phyloP scores from a whole-genome alignment of 441 rosid genomes.

The Croton laevigatus region DNA sequence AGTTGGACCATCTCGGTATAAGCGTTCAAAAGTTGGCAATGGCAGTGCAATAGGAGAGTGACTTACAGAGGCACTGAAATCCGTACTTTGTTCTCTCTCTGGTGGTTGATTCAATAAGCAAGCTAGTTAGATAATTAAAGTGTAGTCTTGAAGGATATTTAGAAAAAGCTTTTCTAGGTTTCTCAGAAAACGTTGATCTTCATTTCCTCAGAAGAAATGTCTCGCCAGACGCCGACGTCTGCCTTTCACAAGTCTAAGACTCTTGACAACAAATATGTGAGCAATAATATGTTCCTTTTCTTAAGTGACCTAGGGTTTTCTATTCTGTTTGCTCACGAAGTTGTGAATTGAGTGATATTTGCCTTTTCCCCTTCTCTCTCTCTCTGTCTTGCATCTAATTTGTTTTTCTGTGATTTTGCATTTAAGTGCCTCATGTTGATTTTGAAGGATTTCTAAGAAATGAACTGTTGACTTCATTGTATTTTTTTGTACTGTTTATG shows the following conservation, averaged over 20 bases:
- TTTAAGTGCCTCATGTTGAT: neutral
- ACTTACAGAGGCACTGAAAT: no score
- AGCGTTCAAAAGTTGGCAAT: no score
- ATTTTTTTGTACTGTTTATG: neutral
- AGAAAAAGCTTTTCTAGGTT: constrained; percentile 15
- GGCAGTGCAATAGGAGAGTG: no score
- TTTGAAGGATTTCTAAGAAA: neutral
- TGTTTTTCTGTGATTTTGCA: neutral
- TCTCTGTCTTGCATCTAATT: no score
- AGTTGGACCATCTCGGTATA: no score
- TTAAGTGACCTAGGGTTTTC: neutral
- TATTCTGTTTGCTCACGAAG: neutral
- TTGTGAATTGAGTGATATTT: neutral
- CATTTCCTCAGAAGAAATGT: constrained; percentile 41
- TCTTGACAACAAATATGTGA: constrained; percentile 97
- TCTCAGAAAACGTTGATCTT: neutral
- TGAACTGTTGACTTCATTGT: constrained; percentile 2
- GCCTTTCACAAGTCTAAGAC: constrained; percentile 92
- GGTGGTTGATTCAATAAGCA: no score
- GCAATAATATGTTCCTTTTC: neutral
- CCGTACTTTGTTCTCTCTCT: no score
- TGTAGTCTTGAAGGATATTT: no score
- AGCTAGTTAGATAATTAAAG: no score
- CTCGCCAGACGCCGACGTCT: constrained; percentile 70
- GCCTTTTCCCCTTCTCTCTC: neutral